These are phyloP conservation scores for Lodderomyces elongisporus DNA, from an alignment of 1,139 yeast genomes.

Conservation along the genomic window DNA sequence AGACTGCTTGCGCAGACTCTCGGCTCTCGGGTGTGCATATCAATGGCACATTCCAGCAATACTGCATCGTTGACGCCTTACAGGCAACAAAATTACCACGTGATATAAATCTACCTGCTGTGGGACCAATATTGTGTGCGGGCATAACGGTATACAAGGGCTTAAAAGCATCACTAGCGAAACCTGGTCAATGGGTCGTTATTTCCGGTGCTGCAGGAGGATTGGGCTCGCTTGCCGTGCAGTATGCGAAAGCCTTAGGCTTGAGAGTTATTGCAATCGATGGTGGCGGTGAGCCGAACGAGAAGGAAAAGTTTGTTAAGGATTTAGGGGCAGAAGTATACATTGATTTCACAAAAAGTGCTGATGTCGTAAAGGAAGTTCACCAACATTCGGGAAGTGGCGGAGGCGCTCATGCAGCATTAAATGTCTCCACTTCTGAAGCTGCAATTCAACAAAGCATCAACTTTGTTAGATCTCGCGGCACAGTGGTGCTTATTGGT, in stretches of 20 bases:
- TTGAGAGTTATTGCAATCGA: constrained; percentile 72
- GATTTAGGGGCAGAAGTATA: constrained; percentile 66
- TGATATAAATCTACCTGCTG: constrained; percentile 30
- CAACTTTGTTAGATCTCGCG: constrained; percentile 65
- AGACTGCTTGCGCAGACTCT: constrained; percentile 65
- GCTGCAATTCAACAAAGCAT: constrained; percentile 66
- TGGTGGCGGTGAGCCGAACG: constrained; percentile 68
- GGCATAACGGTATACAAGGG: constrained; percentile 87
- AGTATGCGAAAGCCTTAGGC: constrained; percentile 82
- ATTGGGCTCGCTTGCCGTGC: constrained; percentile 74
- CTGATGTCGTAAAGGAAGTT: constrained; percentile 28
- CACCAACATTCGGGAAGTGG: constrained; percentile 21
- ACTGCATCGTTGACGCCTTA: constrained; percentile 58
- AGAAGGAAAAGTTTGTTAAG: constrained; percentile 51
- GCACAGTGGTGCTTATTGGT: constrained; percentile 78
- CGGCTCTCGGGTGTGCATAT: constrained; percentile 75
- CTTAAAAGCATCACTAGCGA: constrained; percentile 59
- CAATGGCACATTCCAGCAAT: constrained; percentile 82
- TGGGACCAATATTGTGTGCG: constrained; percentile 55
- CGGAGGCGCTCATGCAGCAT: constrained; percentile 65
- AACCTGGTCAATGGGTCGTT: constrained; percentile 76
- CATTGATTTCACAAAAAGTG: constrained; percentile 53
- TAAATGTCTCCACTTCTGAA: constrained; percentile 77
- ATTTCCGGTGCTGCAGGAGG: constrained; percentile 86
- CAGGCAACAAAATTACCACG: constrained; percentile 35